phyloP scores from a whole-genome alignment of 2,329 filamentous ascomycete species.

The Penicillium sp. region DNA sequence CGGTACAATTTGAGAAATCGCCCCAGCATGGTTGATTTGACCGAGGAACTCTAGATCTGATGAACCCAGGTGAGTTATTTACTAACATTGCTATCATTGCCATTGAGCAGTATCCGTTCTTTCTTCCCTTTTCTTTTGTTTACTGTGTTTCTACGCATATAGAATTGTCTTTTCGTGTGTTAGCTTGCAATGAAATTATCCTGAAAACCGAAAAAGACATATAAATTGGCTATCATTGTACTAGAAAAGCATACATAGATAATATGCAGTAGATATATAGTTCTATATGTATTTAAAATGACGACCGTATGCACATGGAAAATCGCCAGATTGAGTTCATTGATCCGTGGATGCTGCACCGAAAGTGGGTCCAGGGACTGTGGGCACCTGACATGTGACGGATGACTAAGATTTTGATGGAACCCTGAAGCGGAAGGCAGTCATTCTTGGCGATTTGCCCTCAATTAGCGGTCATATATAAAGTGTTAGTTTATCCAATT shows the following conservation, averaged over 20 bases:
- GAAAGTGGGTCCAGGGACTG: background rate
- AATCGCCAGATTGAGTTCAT: background rate
- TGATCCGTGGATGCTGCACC: background rate
- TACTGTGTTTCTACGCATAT: background rate
- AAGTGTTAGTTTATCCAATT: background rate
- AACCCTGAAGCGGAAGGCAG: background rate
- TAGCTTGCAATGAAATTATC: background rate
- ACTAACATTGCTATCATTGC: background rate
- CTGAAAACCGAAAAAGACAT: background rate
- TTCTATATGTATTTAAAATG: background rate
- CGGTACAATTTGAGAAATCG: background rate
- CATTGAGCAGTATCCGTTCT: background rate
- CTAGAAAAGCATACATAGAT: background rate
- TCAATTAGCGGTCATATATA: background rate
- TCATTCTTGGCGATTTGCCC: background rate
- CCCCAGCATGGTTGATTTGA: background rate
- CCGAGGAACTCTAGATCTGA: background rate
- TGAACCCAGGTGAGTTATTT: background rate
- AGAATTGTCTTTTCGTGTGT: background rate
- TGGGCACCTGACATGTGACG: background rate
- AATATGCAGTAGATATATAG: background rate
- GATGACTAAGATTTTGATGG: background rate
- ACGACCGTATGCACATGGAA: background rate
- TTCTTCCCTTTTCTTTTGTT: background rate
- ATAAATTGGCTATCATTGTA: background rate